These are phyloP conservation scores for Mikania micrantha DNA, from an alignment of 129 eudicot genomes.

Conservation along the genomic window DNA sequence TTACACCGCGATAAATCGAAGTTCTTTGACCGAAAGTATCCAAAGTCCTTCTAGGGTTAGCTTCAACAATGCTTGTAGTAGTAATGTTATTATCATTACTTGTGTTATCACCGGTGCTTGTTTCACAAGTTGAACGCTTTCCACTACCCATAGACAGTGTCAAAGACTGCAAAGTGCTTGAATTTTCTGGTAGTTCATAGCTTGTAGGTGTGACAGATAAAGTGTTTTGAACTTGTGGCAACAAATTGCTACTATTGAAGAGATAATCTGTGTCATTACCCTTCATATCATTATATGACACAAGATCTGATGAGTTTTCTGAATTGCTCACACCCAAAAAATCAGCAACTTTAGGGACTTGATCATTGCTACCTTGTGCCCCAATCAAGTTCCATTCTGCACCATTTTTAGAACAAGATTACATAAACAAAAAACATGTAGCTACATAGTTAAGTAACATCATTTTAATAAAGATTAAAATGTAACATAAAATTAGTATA, in stretches of 20 bases:
- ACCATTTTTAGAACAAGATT: background rate
- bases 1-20: constrained; percentile 94
- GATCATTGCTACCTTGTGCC: constrained; percentile 53
- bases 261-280: constrained; percentile 60
- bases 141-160: constrained; percentile 97
- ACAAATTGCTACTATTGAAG: constrained; percentile 38
- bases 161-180: constrained; percentile 71
- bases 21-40: constrained; percentile 98
- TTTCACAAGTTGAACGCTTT: constrained; percentile 66
- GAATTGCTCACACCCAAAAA: constrained; percentile 88
- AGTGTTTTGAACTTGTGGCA: constrained; percentile 47
- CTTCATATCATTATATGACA: constrained; percentile 52
- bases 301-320: constrained; percentile 64
- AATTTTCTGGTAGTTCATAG: constrained; percentile 60
- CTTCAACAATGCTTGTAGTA: constrained; percentile 58
- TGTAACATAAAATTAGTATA: no score
- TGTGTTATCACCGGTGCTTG: constrained; percentile 45
- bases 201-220: constrained; percentile 30
- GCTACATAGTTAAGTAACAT: background rate
- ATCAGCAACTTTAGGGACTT: constrained; percentile 86
- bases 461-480: no score
- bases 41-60: constrained; percentile 82
- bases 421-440: background rate
- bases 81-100: constrained; percentile 21
- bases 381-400: constrained; percentile 89